Evolutionary conservation across 2,329 filamentous ascomycete species (phyloP).

Genomic region (Stachybotrys chartarum): DNA sequence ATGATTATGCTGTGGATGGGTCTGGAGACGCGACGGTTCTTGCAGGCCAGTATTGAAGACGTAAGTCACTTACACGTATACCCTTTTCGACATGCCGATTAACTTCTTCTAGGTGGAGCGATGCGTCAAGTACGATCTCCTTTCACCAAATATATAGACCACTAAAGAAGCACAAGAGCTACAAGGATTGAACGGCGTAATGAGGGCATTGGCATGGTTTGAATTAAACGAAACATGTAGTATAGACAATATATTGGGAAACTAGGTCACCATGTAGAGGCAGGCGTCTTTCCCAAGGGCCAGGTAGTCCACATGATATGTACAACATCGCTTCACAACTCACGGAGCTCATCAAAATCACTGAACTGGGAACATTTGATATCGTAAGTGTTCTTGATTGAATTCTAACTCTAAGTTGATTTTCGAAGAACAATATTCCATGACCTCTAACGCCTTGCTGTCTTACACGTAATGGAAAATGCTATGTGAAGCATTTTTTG

Average conservation of each 20-base stretch:
- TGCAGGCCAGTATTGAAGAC: constrained; percentile 85
- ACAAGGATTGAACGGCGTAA: background rate
- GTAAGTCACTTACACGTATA: constrained; percentile 40
- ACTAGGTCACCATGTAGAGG: too few relatives aligned
- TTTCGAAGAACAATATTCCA: background rate
- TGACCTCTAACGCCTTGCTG: background rate
- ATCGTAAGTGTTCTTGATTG: too few relatives aligned
- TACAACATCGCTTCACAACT: too few relatives aligned
- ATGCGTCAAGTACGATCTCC: constrained; percentile 83
- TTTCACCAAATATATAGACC: constrained; percentile 75
- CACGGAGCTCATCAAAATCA: too few relatives aligned
- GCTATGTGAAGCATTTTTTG: background rate
- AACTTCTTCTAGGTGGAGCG: constrained; percentile 57
- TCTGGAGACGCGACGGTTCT: constrained; percentile 78
- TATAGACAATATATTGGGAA: too few relatives aligned
- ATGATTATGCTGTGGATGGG: constrained; percentile 92
- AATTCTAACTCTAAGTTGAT: too few relatives aligned
- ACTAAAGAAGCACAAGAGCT: constrained; percentile 1
- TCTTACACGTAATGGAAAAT: background rate
- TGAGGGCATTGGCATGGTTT: background rate
- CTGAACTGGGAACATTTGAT: too few relatives aligned
- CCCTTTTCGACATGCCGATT: background rate
- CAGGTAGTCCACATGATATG: too few relatives aligned
- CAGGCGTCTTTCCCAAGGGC: too few relatives aligned
- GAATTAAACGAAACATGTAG: background rate